Conservation (phyloP, 345 rosid genomes). For the Hibiscus tridactylites region DNA sequence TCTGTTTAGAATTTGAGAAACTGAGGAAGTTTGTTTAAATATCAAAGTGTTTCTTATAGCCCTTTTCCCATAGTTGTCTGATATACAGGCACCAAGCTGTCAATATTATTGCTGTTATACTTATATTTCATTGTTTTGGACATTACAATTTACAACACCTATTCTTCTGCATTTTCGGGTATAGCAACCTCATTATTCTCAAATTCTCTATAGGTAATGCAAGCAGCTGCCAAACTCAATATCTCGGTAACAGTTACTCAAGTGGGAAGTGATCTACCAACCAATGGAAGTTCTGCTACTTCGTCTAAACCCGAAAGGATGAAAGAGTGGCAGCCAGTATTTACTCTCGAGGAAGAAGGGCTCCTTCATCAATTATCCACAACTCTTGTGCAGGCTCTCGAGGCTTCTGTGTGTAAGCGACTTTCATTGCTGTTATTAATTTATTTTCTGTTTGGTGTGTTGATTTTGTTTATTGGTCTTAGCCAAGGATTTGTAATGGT, state of each 20-base stretch:
- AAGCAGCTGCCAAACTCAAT: constrained; percentile 73
- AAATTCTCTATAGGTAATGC: constrained; percentile 53
- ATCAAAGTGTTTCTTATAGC: not conserved
- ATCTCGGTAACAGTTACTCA: constrained; percentile 55
- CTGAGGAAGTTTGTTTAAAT: too few relatives aligned
- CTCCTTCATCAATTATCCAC: constrained; percentile 70
- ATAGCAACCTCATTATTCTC: not conserved
- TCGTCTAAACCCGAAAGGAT: constrained; percentile 47
- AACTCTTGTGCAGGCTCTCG: constrained; percentile 69
- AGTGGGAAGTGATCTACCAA: constrained; percentile 56
- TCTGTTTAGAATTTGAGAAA: too few relatives aligned
- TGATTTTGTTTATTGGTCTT: constrained; percentile 14
- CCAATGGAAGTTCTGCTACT: constrained; percentile 37
- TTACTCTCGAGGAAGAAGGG: constrained; percentile 74
- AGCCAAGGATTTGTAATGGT: not conserved
- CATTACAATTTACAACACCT: not conserved
- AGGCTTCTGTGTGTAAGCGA: constrained; percentile 56
- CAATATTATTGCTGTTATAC: not conserved
- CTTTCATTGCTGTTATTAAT: constrained; percentile 1
- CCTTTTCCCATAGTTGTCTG: not conserved
- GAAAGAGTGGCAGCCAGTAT: constrained; percentile 75
- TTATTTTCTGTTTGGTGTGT: not conserved
- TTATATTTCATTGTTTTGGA: not conserved
- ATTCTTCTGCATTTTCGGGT: not conserved
- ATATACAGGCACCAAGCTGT: not conserved